Evolutionary conservation across 352 stramenopile genomes (phyloP).

Genomic region (Phytophthora fragariaefolia): DNA sequence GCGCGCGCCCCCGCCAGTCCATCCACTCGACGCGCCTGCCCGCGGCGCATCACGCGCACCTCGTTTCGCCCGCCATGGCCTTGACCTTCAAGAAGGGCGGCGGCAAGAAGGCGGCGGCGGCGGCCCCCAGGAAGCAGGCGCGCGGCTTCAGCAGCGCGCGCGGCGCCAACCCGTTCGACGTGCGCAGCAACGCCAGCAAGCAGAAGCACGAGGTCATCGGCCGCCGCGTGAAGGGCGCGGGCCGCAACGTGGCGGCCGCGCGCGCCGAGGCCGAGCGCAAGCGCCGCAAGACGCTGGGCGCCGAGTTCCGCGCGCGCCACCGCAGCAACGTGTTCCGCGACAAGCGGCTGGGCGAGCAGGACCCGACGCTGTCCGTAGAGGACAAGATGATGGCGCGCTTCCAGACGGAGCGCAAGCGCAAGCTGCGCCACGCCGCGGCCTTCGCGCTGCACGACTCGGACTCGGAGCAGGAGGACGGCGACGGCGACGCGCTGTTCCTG

Average conservation of each 20-base stretch:
- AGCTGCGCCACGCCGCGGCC: slow-evolving; percentile 75
- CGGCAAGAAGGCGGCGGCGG: slow-evolving; percentile 40
- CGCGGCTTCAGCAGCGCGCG: slow-evolving; percentile 33
- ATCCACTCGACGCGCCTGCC: neutral
- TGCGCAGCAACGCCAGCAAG: slow-evolving; percentile 76
- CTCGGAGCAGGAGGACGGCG: slow-evolving; percentile 67
- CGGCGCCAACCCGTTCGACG: slow-evolving; percentile 91
- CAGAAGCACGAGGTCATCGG: slow-evolving; percentile 93
- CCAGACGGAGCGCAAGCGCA: slow-evolving; percentile 89
- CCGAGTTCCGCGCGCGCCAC: slow-evolving; percentile 83
- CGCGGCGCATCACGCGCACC: too few relatives aligned
- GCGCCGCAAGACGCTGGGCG: slow-evolving; percentile 85
- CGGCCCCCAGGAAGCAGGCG: slow-evolving; percentile 26
- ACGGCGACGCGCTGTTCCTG: slow-evolving; percentile 69
- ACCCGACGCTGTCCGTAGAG: slow-evolving; percentile 87
- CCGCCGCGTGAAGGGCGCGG: slow-evolving; percentile 87
- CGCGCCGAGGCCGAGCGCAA: slow-evolving; percentile 85
- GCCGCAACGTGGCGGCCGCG: slow-evolving; percentile 88
- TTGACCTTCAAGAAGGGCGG: slow-evolving; percentile 61
- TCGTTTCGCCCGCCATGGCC: too few relatives aligned
- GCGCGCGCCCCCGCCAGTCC: neutral
- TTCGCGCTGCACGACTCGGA: slow-evolving; percentile 87
- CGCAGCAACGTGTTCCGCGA: slow-evolving; percentile 92
- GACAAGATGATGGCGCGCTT: slow-evolving; percentile 94
- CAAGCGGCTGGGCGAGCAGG: slow-evolving; percentile 84